phyloP scores from a whole-genome alignment of 108 stramenopile genomes.

The Chaetoceros muelleri region DNA sequence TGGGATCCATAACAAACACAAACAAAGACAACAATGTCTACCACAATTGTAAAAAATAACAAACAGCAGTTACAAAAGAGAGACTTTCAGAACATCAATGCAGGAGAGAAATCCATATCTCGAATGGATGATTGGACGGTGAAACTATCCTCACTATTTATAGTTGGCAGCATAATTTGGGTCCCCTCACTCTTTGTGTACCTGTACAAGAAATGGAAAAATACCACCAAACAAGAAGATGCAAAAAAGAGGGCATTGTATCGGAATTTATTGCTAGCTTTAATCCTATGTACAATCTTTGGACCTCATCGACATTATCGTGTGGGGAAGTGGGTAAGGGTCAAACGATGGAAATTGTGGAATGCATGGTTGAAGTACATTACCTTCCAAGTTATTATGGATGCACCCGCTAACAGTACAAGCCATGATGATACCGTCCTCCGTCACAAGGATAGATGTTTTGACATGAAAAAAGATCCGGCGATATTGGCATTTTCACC shows the following conservation, averaged over 20 bases:
- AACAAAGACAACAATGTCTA: too few species aligned
- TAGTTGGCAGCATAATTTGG: slow-evolving; percentile 39
- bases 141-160: slow-evolving; percentile 12
- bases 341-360: slow-evolving; percentile 66
- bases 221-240: slow-evolving; percentile 8
- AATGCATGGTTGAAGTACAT: slow-evolving; percentile 67
- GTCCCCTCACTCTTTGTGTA: slow-evolving; percentile 26
- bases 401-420: slow-evolving; percentile 15
- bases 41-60: too few species aligned
- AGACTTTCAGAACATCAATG: too few species aligned
- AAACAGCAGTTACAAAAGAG: too few species aligned
- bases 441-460: slow-evolving; percentile 2
- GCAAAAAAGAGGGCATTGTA: slow-evolving; percentile 19
- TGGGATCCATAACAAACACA: too few species aligned
- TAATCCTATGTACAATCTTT: slow-evolving; percentile 6
- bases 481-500: slow-evolving; percentile 81
- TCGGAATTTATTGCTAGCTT: slow-evolving; percentile 14
- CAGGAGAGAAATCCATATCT: too few species aligned
- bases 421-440: slow-evolving; percentile 4
- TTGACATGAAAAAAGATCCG: slow-evolving; percentile 26
- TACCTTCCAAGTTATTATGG: slow-evolving; percentile 58
- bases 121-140: background rate
- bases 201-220: slow-evolving; percentile 11
- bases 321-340: slow-evolving; percentile 37
- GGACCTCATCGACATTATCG: slow-evolving; percentile 58